Evolutionary conservation across 2,329 filamentous ascomycete species (phyloP), one percentile per base, ranked within the genome.

Genomic region (Pyricularia grisea): DNA sequence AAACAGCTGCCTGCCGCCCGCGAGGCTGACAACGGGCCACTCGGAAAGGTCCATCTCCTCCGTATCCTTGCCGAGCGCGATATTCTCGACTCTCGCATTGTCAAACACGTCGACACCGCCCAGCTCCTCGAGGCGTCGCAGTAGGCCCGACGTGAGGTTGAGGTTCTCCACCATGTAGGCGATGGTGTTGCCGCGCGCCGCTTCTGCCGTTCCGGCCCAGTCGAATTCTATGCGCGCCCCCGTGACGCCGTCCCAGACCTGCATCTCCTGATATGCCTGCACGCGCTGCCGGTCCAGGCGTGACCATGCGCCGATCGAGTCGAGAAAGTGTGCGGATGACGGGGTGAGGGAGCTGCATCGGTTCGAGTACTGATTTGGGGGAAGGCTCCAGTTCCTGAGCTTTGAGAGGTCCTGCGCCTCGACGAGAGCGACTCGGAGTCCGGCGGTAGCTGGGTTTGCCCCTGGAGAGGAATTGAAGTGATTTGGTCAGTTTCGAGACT

Each of bases 111-210:
- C 86, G 20, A 94, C 84, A 3, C 84, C 84, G 2, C 88, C 87
- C 1, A 96, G 82, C 72, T 91, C 86, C 11, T 90, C 83, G 50
- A 97, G 84, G 17, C 91, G 87, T 68, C 84, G 84, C 67, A 97
- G 80, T 9, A 99, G 83, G 0, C 88, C 93, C 0, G 90, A 90
- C 2, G 92, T 93, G 42, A 97, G 84, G 77, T 99, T 98, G 36
- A 90, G 79, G 78, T 98, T 99, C 83, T 99, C 96, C 61, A 90
- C 92, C 94, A 99, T 99, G 77, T 95, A 97, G 11, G 95, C 95
- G 73, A 99, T 93, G 1, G 88, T 73, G 42, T 71, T 70, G 60
- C 67, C 11, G 67, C 42, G 20, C 3, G 66, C 33, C 61, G 81
- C 79, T 74, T 80, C 79, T 65, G 80, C 76, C 66, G 79, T 77